These are phyloP conservation scores for Teratosphaeria nubilosa DNA, from an alignment of 2,329 filamentous ascomycete genomes.

Conservation along the genomic window DNA sequence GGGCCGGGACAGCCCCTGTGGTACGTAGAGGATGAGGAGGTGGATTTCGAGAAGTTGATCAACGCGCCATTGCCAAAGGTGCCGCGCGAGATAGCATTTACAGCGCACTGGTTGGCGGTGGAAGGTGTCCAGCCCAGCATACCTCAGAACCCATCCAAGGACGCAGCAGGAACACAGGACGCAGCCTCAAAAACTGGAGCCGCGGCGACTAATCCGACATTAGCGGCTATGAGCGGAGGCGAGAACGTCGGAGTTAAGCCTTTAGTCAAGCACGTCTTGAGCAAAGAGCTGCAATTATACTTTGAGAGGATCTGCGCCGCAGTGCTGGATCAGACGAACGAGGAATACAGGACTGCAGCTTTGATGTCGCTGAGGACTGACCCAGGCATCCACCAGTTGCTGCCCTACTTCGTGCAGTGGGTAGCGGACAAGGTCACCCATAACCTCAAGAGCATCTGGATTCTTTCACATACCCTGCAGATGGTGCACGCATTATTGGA, in stretches of 20 bases:
- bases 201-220: constrained; percentile 33
- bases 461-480: constrained; percentile 85
- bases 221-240: constrained; percentile 72
- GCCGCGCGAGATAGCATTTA: constrained; percentile 83
- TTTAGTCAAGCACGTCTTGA: constrained; percentile 88
- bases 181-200: constrained; percentile 82
- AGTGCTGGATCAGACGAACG: constrained; percentile 76
- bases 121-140: constrained; percentile 96
- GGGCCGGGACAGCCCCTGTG: constrained; percentile 90
- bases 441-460: constrained; percentile 78
- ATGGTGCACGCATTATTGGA: constrained; percentile 73
- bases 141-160: constrained; percentile 76
- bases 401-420: constrained; percentile 94
- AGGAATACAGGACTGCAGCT: constrained; percentile 77
- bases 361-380: constrained; percentile 79
- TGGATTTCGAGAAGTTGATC: constrained; percentile 97
- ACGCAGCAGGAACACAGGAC: constrained; percentile 71
- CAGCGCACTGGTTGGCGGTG: constrained; percentile 93
- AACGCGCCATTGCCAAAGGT: constrained; percentile 93
- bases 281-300: constrained; percentile 90
- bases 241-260: constrained; percentile 80
- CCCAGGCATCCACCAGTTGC: constrained; percentile 85
- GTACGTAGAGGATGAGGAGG: constrained; percentile 96
- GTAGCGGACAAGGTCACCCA: constrained; percentile 94
- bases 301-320: constrained; percentile 91